phyloP scores from a whole-genome alignment of 805 yeast genomes.

The Candida methanosorbosa region DNA sequence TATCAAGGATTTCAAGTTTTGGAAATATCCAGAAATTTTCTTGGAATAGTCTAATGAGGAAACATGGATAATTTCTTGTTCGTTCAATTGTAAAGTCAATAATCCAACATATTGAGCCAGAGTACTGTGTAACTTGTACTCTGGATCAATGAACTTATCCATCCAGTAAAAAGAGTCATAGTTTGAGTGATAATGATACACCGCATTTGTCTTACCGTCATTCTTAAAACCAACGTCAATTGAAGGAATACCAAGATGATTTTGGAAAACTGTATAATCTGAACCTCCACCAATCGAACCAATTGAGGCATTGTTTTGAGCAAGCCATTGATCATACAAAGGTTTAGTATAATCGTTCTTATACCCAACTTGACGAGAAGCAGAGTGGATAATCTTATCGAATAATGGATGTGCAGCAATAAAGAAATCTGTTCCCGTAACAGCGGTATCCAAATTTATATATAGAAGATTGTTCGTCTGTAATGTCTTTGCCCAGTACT shows the following conservation, averaged over 20 bases:
- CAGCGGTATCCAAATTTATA: conserved; percentile 43
- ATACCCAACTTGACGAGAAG: conserved; percentile 37
- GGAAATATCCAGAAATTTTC: conserved; percentile 30
- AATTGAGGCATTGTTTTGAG: conserved; percentile 27
- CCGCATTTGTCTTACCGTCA: conserved; percentile 32
- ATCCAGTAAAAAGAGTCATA: conserved; percentile 55
- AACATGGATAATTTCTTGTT: conserved; percentile 47
- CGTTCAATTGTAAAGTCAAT: conserved; percentile 42
- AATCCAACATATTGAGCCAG: conserved; percentile 55
- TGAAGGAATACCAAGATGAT: conserved; percentile 60
- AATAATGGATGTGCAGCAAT: conserved; percentile 52
- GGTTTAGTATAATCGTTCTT: conserved; percentile 26
- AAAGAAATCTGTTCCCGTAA: conserved; percentile 40
- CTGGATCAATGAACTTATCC: conserved; percentile 41
- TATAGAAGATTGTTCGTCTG: conserved; percentile 38
- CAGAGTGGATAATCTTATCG: conserved; percentile 32
- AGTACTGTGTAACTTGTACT: conserved; percentile 42
- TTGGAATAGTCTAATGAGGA: conserved; percentile 38
- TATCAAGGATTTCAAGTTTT: conserved; percentile 12
- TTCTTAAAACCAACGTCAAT: conserved; percentile 36
- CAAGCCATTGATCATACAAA: conserved; percentile 41
- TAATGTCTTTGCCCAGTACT: conserved; percentile 31
- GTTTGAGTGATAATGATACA: conserved; percentile 49
- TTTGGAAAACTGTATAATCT: conserved; percentile 53
- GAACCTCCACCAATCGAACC: conserved; percentile 40